These are phyloP conservation scores for Hansenula lynferdii DNA, from an alignment of 1,139 yeast species.

Conservation along the genomic window DNA sequence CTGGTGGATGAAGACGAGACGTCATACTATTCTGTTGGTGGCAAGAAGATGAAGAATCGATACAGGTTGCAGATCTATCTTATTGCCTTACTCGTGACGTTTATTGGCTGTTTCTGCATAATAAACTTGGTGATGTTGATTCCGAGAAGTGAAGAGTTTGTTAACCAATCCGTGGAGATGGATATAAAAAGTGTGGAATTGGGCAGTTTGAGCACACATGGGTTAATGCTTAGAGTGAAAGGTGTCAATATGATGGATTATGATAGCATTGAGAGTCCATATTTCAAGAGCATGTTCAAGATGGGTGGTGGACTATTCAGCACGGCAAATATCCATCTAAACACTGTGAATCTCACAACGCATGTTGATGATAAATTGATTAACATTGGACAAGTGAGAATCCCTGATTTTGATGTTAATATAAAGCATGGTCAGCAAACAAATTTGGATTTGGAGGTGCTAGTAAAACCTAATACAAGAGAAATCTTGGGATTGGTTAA, in stretches of 20 bases:
- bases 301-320: constrained; percentile 27
- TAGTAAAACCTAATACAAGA: constrained; percentile 26
- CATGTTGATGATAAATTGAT: constrained; percentile 10
- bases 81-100: constrained; percentile 18
- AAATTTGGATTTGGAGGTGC: constrained; percentile 18
- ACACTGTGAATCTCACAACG: constrained; percentile 10
- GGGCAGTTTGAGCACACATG: constrained; percentile 25
- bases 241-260: constrained; percentile 27
- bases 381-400: constrained; percentile 13
- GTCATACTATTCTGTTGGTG: too few relatives aligned
- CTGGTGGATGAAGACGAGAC: background rate
- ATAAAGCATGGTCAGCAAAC: constrained; percentile 15
- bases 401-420: constrained; percentile 16
- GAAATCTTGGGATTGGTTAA: constrained; percentile 28
- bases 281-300: constrained; percentile 22
- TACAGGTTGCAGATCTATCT: constrained; percentile 11
- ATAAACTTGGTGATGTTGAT: constrained; percentile 9
- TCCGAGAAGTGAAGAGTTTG: constrained; percentile 25
- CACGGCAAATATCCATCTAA: constrained; percentile 20
- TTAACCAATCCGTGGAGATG: constrained; percentile 26
- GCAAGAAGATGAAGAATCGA: background rate
- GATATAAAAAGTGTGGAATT: constrained; percentile 27
- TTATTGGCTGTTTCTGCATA: constrained; percentile 9
- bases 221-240: constrained; percentile 25
- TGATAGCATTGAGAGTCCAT: constrained; percentile 22